Evolutionary conservation across 768 basidiomycete species (phyloP).

Genomic region (Phylloporus sp.): DNA sequence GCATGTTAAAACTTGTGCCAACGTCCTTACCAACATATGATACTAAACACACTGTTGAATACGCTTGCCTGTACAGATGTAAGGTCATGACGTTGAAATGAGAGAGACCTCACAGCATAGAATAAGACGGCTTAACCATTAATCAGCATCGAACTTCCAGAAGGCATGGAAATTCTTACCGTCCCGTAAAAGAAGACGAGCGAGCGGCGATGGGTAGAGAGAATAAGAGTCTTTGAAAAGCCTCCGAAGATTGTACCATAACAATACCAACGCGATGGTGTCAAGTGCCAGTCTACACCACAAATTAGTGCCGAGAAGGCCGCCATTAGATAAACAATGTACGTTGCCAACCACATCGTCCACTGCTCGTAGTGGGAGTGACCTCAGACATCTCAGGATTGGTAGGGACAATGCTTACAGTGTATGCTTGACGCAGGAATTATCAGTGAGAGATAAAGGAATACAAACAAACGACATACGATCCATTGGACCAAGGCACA

Average conservation of each 20-base stretch:
- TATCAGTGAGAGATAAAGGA: neutral
- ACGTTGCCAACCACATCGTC: neutral
- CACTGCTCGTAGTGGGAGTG: neutral
- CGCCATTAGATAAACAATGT: neutral
- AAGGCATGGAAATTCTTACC: neutral
- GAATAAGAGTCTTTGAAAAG: neutral
- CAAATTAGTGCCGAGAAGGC: neutral
- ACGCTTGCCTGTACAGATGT: neutral
- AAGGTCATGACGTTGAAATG: neutral
- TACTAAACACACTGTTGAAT: constrained; percentile 2
- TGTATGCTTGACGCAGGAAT: neutral
- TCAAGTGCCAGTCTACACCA: constrained; percentile 3
- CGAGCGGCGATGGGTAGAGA: neutral
- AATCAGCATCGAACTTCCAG: neutral
- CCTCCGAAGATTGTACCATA: constrained; percentile 1
- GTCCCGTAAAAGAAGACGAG: constrained; percentile 6
- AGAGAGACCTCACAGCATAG: neutral
- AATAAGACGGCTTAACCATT: constrained; percentile 2
- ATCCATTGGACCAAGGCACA: neutral
- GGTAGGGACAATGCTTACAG: neutral
- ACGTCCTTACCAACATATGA: constrained; percentile 12
- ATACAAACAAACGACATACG: neutral
- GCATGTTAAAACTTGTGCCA: neutral
- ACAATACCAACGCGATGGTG: neutral
- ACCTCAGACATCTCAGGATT: neutral